Conservation (phyloP, 2,329 filamentous ascomycete species). For the Diplodia mutila region DNA sequence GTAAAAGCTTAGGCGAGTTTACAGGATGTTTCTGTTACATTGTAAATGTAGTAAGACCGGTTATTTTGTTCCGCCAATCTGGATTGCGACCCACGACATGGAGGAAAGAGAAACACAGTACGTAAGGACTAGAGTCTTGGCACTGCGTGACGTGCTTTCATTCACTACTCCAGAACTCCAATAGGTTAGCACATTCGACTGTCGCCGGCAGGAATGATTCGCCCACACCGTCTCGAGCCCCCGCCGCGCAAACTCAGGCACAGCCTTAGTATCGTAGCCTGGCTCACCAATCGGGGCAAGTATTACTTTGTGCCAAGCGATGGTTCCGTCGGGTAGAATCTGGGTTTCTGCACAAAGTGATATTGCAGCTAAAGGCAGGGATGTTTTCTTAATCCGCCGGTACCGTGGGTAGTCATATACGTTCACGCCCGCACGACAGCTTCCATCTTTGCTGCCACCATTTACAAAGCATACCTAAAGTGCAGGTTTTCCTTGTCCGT, state of each 20-base stretch:
- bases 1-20: too few relatives aligned
- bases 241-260: too few relatives aligned
- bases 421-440: neutral
- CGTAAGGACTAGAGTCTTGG: too few relatives aligned
- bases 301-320: constrained; percentile 37
- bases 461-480: constrained; percentile 63
- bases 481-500: constrained; percentile 71
- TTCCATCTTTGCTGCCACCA: constrained; percentile 28
- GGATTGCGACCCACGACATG: too few relatives aligned
- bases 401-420: neutral
- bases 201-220: too few relatives aligned
- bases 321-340: constrained; percentile 31
- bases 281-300: constrained; percentile 30
- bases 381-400: neutral
- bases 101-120: too few relatives aligned
- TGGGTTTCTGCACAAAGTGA: constrained; percentile 30
- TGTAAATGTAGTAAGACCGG: too few relatives aligned
- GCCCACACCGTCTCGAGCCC: too few relatives aligned
- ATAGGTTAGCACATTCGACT: neutral
- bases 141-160: too few relatives aligned
- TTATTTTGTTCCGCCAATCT: too few relatives aligned
- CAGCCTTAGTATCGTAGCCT: constrained; percentile 21
- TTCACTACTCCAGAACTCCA: too few relatives aligned
- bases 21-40: too few relatives aligned
- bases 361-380: constrained; percentile 32